Base-by-base conservation (phyloP, 192 early-diverging fungal genomes). In the Lobosporangium transversale region DNA sequence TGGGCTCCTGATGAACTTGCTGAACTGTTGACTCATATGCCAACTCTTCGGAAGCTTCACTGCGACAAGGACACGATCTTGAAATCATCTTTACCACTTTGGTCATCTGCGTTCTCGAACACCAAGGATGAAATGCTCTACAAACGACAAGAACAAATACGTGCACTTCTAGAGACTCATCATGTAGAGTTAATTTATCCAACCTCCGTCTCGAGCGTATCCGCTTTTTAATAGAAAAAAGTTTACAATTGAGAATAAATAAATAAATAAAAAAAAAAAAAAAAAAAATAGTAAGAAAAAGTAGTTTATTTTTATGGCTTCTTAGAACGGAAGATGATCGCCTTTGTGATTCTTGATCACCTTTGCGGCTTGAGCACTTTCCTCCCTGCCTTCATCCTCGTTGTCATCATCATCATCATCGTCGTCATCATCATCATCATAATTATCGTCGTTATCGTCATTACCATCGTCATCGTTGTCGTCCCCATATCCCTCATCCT, bases 1-100 rank as follows among this genome's bases (percentile, higher is more conserved):
- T 76, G 73, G 73, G 30, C 26, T 9, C 49, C 53, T 2, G 58
- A 67, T 18, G 73, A 76, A 24, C 32, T 76, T 27, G 9, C 18
- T 15, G 73, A 76, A 2, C 26, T 76, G 36, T 27, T 76, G 9
- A 54, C 44, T 15, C 48, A 76, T 24, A 76, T 76, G 64, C 73
- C 73, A 0, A 4, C 27, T 1, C 27, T 76, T 12, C 23, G 52
- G 20, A 61, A 26, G 6, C n/a, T 76, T 20, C 27, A 49, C 36
- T 76, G 73, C 48, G 73, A 76, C 32, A 66, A 64, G 53, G 62
- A 62, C 43, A 76, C 73, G 18, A 62, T 76, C 52, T 35, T 62
- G 37, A 6, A 36, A 5, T 29, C 60, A n/a, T 32, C 60, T n/a
- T 26, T 23, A 14, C 21, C 60, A 51, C 21, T 21, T 21, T 49